Base-by-base conservation (phyloP, 1,139 yeast genomes). In the Protomyces gravidus region DNA sequence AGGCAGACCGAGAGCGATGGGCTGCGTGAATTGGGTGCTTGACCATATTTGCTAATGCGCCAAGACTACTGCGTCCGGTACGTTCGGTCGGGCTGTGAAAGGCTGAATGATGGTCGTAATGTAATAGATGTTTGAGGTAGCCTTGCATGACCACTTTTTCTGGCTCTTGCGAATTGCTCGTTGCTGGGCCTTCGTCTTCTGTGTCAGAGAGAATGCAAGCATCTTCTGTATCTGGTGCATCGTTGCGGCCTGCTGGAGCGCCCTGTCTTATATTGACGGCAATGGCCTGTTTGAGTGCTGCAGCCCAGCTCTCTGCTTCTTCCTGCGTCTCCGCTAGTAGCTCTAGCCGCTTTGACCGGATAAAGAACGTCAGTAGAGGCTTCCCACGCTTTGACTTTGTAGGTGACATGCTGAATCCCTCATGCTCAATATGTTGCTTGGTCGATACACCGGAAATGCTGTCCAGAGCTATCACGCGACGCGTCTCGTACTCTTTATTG, bases 401-500 rank as follows among this genome's bases (percentile, higher is more conserved):
- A 11, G 21, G 33, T 28, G 42, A 19, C 11, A 25, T n/a, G 6
- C 40, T 27, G 40, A 21, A 15, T 7, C 51, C 39, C 15, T 17
- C 23, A 23, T 23, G 32, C 49, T 68, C 71, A 42, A 68, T 67
- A 62, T 76, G 81, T 1, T 74, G 69, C 28, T 78, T 71, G 63
- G 71, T 69, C 6, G 72, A 73, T 32, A 75, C 72, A 3, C 76
- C 72, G 66, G 75, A 68, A 36, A 75, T 70, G 36, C 74, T 75
- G 28, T 69, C 68, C 5, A 72, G 66, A 5, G 71, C 71, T 19
- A 81, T 73, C 11, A 83, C 83, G 53, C 72, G 75, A 48, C 76
- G 72, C 0, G 85, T 82, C 67, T 81, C 80, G 67, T 81, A 77
- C 66, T 83, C 87, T 5, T 76, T 71, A 15, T 77, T 75, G 65